phyloP scores from a whole-genome alignment of 2,329 filamentous ascomycete genomes.

The Pseudocercospora fuligena region DNA sequence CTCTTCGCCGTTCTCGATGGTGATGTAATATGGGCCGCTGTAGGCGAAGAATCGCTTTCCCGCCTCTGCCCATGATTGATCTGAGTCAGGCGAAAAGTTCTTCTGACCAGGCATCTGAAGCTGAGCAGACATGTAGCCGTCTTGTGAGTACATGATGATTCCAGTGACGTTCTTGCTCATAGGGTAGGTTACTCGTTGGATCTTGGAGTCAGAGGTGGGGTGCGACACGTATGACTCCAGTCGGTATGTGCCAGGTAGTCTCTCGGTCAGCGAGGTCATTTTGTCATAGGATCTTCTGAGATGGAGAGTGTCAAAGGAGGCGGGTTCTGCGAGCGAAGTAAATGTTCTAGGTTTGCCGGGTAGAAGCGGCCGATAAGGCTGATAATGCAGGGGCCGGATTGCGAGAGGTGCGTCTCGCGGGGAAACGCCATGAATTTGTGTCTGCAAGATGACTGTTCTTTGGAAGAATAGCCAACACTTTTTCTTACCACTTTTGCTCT shows the following conservation, averaged over 20 bases:
- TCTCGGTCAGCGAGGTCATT: background rate
- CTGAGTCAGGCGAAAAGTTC: conserved; percentile 14
- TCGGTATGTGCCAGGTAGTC: conserved; percentile 14
- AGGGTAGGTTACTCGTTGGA: conserved; percentile 31
- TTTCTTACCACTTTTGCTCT: background rate
- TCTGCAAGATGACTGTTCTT: background rate
- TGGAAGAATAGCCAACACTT: too few species aligned
- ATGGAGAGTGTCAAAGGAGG: background rate
- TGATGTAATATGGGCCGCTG: conserved; percentile 43
- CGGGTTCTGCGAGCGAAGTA: background rate
- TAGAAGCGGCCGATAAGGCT: background rate
- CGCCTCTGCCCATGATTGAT: conserved; percentile 44
- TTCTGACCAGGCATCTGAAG: conserved; percentile 39
- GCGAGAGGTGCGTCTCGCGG: background rate
- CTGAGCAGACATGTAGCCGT: conserved; percentile 43
- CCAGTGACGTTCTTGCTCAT: conserved; percentile 40
- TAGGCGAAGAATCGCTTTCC: conserved; percentile 43
- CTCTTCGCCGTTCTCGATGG: conserved; percentile 40
- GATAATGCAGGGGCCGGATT: background rate
- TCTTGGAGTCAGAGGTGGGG: conserved; percentile 12
- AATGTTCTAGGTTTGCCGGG: background rate
- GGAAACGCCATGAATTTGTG: background rate
- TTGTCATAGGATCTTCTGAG: background rate
- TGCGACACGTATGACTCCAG: conserved; percentile 21
- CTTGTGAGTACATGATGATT: conserved; percentile 41